These are phyloP conservation scores for Raffaelea ambrosiae DNA, from an alignment of 2,329 filamentous ascomycete genomes.

Conservation along the genomic window DNA sequence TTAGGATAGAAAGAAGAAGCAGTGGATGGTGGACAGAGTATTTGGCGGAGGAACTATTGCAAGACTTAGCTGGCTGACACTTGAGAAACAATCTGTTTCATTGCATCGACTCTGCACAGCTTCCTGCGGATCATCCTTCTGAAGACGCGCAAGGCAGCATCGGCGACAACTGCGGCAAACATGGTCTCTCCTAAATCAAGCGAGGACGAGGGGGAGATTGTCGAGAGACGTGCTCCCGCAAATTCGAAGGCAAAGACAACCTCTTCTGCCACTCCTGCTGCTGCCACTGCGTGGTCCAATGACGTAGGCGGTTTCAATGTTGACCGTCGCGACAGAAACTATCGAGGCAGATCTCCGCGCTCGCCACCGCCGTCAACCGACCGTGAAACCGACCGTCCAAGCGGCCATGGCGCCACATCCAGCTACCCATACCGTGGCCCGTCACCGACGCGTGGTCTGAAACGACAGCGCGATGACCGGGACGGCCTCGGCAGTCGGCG, in stretches of 20 bases:
- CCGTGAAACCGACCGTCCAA: slow-evolving; percentile 50
- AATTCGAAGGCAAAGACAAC: slow-evolving; percentile 77
- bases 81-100: not conserved
- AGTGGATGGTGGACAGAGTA: not conserved
- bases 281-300: slow-evolving; percentile 20
- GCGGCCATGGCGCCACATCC: slow-evolving; percentile 15
- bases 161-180: not conserved
- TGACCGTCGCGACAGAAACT: slow-evolving; percentile 84
- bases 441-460: slow-evolving; percentile 54
- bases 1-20: not conserved
- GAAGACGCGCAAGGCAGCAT: slow-evolving; percentile 1
- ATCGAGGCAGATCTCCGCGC: too few species aligned
- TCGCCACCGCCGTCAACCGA: too few species aligned
- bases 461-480: slow-evolving; percentile 57
- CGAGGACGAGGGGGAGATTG: slow-evolving; percentile 82
- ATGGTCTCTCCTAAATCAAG: slow-evolving; percentile 37
- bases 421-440: slow-evolving; percentile 34
- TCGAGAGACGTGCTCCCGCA: slow-evolving; percentile 55
- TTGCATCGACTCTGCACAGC: slow-evolving; percentile 1
- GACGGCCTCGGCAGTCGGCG: slow-evolving; percentile 31
- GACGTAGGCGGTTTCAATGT: slow-evolving; percentile 70
- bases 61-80: slow-evolving; percentile 9
- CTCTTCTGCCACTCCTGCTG: slow-evolving; percentile 23
- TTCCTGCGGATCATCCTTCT: slow-evolving; percentile 12
- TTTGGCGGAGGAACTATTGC: not conserved